Evolutionary conservation across 2,329 filamentous ascomycete genomes (phyloP), one percentile per base, ranked within the genome.

Genomic region (Albophoma yamanashiensis): DNA sequence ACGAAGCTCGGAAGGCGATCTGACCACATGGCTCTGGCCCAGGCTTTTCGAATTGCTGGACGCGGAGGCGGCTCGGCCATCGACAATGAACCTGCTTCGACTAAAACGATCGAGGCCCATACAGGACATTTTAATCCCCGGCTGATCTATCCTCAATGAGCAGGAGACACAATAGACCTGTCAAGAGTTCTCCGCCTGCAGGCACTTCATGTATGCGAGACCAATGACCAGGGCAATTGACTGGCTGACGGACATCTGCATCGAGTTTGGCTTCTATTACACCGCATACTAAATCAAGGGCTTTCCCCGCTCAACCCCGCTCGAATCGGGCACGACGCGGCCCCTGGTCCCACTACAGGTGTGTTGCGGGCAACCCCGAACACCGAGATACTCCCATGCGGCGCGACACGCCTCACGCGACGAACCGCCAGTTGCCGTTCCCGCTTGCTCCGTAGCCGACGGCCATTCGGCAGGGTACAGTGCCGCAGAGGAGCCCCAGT

Each of bases 331-430:
- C 42, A 40, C 36, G 31, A 53, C 56, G 20, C 57, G n/a, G 45
- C 45, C 42, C 57, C n/a, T 14, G 38, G 22, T 15, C 25, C 55
- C 55, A 56, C 55, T 43, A 6, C 4, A 17, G 15, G 20, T 27
- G 25, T 50, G 47, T 50, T 57, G 27, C 17, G 20, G 2, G 42
- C 59, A 62, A 64, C 58, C 25, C 64, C 64, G 64, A 65, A 65
- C n/a, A 14, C 64, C 64, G 64, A 65, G 60, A 58, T 64, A 56
- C 38, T 55, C 55, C 62, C 59, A 59, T 56, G 40, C 36, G 36
- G 39, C 14, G 42, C 27, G n/a, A 39, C 22, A 22, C 53, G 36
- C 15, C 47, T 14, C 38, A 20, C 25, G 47, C 25, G 47, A 20
- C 47, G 25, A 31, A 31, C 47, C 47, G 47, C 25, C 25, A 50